Evolutionary conservation across 768 basidiomycete species (phyloP).

Genomic region (Tulasnella sp.): DNA sequence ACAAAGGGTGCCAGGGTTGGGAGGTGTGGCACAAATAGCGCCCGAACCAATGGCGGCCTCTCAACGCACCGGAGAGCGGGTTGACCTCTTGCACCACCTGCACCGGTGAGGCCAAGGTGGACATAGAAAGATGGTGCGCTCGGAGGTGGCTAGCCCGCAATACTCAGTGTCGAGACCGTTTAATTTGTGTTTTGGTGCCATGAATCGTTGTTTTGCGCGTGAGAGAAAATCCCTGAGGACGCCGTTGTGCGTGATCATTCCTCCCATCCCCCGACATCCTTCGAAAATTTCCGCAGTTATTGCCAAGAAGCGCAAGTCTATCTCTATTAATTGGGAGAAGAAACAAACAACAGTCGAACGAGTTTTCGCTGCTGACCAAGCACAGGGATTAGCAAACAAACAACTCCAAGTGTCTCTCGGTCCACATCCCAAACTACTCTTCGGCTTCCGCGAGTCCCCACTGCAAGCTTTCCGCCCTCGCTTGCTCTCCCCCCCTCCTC

Average conservation of each 20-base stretch:
- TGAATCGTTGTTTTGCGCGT: background rate
- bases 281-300: background rate
- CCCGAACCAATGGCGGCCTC: background rate
- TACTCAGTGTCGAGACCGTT: too few relatives aligned
- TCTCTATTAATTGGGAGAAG: background rate
- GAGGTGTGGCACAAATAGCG: background rate
- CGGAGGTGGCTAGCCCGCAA: too few relatives aligned
- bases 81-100: background rate
- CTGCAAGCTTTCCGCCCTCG: background rate
- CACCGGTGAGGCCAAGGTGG: background rate
- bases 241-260: background rate
- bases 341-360: background rate
- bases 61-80: background rate
- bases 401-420: slow-evolving; percentile 3
- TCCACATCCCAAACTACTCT: slow-evolving; percentile 7
- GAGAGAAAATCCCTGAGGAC: background rate
- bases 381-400: slow-evolving; percentile 1
- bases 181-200: background rate
- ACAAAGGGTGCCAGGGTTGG: background rate
- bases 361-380: background rate
- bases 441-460: slow-evolving; percentile 12
- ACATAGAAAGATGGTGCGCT: background rate
- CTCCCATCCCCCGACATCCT: too few relatives aligned
- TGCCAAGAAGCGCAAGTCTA: background rate
- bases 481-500: background rate